Base-by-base conservation (phyloP, 345 rosid species). In the Geranium brycei region DNA sequence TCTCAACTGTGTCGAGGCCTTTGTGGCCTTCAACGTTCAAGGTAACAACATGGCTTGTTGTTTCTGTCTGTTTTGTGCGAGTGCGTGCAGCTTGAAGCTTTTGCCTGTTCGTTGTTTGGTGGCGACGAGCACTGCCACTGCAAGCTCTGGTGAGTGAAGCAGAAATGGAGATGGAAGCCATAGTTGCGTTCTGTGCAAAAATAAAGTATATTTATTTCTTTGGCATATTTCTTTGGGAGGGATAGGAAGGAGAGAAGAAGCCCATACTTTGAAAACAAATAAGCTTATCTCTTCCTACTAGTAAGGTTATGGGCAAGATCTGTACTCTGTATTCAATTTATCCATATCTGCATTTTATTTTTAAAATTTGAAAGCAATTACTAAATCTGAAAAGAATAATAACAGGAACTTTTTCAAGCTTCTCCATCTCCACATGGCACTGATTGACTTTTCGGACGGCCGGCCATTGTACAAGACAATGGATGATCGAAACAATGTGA, bases 101-200 rank as follows among this genome's bases (percentile, higher is more conserved):
- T 63, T 60, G 77, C 66, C 65, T 80, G 64, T 51, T 70, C 12
- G 38, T 60, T 69, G 58, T 15, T 55, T 65, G 72, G 35, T 64
- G 63, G 10, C 5, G 4, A 35, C 10, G 41, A 60, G 73, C 61
- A 59, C 13, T 32, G 17, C 62, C 64, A 31, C 32, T 32, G 17
- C 62, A 68, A 31, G 75, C 71, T 23, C 62, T 64, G 17, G 68
- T 78, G 58, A 75, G 62, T n/a, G 77, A 81, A 10, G 83, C 83
- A 53, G 81, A 79, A 63, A 83, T 79, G 77, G 80, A 23, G 68
- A 75, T 17, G 69, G 77, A 68, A 78, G 83, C 74, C 84, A 76
- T 76, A 60, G 30, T 62, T 38, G 60, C 2, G 30, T 31, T 58
- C 41, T 41, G 19, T 23, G 28, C 28, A 23, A 23, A 23, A 23